Conservation (phyloP, 441 rosid genomes). For the Geranium incanum region DNA sequence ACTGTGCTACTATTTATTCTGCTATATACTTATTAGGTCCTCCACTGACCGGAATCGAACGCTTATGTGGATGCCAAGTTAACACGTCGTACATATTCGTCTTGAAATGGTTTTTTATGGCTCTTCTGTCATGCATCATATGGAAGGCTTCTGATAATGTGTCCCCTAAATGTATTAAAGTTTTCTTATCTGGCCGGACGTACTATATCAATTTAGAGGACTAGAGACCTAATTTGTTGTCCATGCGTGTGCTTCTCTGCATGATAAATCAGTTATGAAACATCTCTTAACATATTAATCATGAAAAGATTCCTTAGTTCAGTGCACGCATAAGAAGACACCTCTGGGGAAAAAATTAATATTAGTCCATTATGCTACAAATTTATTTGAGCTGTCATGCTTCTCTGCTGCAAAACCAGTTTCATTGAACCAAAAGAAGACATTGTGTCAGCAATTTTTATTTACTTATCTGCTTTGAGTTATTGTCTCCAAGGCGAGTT, state of each 20-base stretch:
- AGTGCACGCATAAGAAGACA: background rate
- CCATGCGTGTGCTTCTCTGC: background rate
- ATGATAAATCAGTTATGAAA: background rate
- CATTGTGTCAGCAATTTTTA: background rate
- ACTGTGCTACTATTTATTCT: background rate
- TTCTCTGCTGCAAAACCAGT: background rate
- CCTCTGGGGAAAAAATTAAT: background rate
- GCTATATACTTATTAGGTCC: background rate
- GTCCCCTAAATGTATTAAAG: background rate
- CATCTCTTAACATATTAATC: background rate
- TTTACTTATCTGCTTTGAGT: background rate
- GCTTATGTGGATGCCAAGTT: constrained; percentile 8
- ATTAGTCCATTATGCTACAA: background rate
- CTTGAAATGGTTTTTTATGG: background rate
- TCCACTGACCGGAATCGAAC: background rate
- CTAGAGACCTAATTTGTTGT: background rate
- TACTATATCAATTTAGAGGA: background rate
- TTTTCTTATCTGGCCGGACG: background rate
- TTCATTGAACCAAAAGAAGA: background rate
- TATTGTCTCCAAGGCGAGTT: background rate
- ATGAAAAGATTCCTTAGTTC: background rate
- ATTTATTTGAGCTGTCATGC: background rate
- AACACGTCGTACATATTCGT: background rate
- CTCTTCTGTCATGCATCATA: background rate
- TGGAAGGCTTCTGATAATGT: background rate